Conservation (phyloP, 2,329 filamentous ascomycete species). For the Talaromyces sp. region DNA sequence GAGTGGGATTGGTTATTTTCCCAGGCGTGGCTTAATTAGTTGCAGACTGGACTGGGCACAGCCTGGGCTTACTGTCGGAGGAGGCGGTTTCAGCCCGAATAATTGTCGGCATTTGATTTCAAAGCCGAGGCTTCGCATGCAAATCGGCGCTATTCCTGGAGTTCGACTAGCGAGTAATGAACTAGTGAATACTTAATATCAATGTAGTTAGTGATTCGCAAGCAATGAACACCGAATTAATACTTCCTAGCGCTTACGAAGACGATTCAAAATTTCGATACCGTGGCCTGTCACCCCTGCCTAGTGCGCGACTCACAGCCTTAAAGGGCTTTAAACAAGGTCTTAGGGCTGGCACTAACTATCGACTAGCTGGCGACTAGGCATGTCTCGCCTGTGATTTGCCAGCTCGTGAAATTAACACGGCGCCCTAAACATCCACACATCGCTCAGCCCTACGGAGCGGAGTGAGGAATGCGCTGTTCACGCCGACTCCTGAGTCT, state of each 20-base stretch:
- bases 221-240: background rate
- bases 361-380: background rate
- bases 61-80: background rate
- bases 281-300: background rate
- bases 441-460: background rate
- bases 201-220: background rate
- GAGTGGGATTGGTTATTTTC: background rate
- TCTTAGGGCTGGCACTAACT: background rate
- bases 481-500: background rate
- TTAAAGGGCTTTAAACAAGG: background rate
- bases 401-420: background rate
- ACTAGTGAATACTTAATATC: background rate
- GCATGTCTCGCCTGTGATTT: background rate
- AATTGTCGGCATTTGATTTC: background rate
- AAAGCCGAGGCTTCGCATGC: background rate
- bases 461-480: background rate
- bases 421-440: background rate
- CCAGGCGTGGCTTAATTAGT: background rate
- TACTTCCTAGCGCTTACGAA: background rate
- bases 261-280: background rate
- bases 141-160: background rate
- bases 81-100: background rate
- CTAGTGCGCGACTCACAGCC: background rate
- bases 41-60: background rate
- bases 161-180: background rate